Conservation (phyloP, 768 basidiomycete species). For the Tylopilus sp. region DNA sequence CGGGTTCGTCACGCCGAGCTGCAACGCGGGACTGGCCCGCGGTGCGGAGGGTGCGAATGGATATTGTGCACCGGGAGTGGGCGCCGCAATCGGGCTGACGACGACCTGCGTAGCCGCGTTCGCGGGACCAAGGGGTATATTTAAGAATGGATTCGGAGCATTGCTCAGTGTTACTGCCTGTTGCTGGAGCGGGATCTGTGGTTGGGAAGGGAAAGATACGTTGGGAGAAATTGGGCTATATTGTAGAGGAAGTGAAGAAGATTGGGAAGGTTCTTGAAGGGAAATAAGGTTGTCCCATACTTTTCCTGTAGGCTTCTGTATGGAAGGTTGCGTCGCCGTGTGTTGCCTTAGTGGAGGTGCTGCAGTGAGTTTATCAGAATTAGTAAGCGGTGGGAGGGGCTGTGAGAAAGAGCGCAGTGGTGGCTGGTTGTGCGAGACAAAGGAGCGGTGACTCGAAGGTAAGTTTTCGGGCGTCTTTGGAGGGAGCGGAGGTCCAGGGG, state of each 20-base stretch:
- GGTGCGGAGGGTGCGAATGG: slow-evolving; percentile 6
- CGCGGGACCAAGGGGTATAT: slow-evolving; percentile 9
- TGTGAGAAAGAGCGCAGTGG: slow-evolving; percentile 34
- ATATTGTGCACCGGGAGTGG: neutral
- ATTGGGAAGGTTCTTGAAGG: slow-evolving; percentile 37
- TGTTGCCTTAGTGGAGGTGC: slow-evolving; percentile 6
- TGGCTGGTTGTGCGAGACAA: slow-evolving; percentile 14
- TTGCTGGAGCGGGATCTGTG: slow-evolving; percentile 10
- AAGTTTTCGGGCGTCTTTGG: slow-evolving; percentile 27
- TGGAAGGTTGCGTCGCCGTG: slow-evolving; percentile 9
- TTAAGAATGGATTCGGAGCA: slow-evolving; percentile 21
- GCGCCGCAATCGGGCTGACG: slow-evolving; percentile 8
- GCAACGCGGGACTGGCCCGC: slow-evolving; percentile 13
- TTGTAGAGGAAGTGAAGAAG: slow-evolving; percentile 49
- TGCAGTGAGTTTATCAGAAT: slow-evolving; percentile 13
- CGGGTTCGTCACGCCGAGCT: slow-evolving; percentile 15
- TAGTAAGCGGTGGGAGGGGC: slow-evolving; percentile 23
- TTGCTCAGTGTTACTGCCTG: slow-evolving; percentile 1
- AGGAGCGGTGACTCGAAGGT: slow-evolving; percentile 16
- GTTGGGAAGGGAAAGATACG: slow-evolving; percentile 12
- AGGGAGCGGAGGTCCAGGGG: slow-evolving; percentile 26
- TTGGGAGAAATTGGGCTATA: slow-evolving; percentile 10
- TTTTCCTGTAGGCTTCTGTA: slow-evolving; percentile 25
- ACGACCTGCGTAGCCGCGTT: neutral
- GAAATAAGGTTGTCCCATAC: slow-evolving; percentile 61